phyloP scores from a whole-genome alignment of 73 alveolate genomes.

The Effrenium voratum region DNA sequence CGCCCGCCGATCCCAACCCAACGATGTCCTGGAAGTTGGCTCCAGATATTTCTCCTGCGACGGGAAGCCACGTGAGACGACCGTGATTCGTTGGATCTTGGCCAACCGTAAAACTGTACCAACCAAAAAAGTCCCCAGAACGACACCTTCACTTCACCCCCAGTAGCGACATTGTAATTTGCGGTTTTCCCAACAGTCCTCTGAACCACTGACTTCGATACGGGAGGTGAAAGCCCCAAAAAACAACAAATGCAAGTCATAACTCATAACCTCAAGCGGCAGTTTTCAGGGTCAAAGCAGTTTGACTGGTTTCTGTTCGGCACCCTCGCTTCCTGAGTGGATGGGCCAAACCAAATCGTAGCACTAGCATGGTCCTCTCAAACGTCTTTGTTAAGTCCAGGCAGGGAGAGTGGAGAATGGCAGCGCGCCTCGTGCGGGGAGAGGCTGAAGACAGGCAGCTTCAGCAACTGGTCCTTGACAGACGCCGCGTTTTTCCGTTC shows the following conservation, averaged over 20 bases:
- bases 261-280: background rate
- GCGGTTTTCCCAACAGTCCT: background rate
- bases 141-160: too few relatives aligned
- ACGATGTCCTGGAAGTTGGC: too few relatives aligned
- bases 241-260: background rate
- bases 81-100: too few relatives aligned
- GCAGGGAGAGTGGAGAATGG: too few relatives aligned
- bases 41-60: background rate
- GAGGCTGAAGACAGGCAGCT: constrained; percentile 48
- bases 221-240: background rate
- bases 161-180: background rate
- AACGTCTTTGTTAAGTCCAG: too few relatives aligned
- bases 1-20: too few relatives aligned
- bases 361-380: too few relatives aligned
- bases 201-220: background rate
- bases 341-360: too few relatives aligned
- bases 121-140: too few relatives aligned
- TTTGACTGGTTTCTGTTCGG: too few relatives aligned
- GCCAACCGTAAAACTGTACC: too few relatives aligned
- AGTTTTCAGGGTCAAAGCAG: background rate
- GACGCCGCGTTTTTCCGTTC: background rate
- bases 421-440: constrained; percentile 38
- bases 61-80: background rate
- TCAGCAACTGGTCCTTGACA: constrained; percentile 64
- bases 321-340: too few relatives aligned